A percentile compares a stretch with the other conserved stretches of the same genome.
Evolutionary conservation across 2,329 filamentous ascomycete species (phyloP).

Genomic region (Aspergillus aculeatinus): DNA sequence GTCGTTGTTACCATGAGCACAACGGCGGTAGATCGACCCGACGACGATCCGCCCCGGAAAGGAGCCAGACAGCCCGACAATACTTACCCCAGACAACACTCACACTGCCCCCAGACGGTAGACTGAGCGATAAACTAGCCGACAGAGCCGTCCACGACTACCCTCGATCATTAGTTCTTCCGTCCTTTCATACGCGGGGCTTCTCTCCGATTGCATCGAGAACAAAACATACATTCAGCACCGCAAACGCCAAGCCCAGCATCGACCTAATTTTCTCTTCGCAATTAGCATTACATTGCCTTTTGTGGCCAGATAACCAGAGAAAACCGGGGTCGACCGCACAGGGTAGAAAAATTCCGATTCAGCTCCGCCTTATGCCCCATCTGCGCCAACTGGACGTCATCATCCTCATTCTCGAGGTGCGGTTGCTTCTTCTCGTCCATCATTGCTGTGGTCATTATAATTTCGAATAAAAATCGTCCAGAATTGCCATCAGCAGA

Average conservation of each 20-base stretch:
- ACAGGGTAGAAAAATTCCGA: constrained; percentile 56
- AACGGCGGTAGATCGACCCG: too few species aligned
- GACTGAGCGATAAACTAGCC: constrained; percentile 57
- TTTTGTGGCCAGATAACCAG: too few species aligned
- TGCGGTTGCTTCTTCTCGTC: constrained; percentile 3
- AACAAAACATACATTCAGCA: constrained; percentile 49
- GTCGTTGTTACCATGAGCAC: neutral
- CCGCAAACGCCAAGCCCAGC: constrained; percentile 61
- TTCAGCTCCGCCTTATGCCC: constrained; percentile 59
- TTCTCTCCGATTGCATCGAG: too few species aligned
- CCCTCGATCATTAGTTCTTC: too few species aligned
- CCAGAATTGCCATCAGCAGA: too few species aligned
- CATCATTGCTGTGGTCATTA: neutral
- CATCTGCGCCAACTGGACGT: constrained; percentile 49
- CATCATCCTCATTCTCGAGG: constrained; percentile 29
- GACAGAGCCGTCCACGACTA: constrained; percentile 60
- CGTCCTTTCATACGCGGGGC: too few species aligned
- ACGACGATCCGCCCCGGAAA: too few species aligned
- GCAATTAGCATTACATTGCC: too few species aligned
- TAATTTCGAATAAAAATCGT: neutral
- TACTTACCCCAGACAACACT: constrained; percentile 69
- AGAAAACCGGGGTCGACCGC: neutral
- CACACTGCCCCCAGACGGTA: constrained; percentile 71
- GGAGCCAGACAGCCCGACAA: neutral
- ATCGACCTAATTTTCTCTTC: constrained; percentile 43